Percentiles rank a stretch among this genome's conserved stretches.
Conservation (phyloP, 2,329 filamentous ascomycete genomes). For the Teratosphaeria epicoccoides region DNA sequence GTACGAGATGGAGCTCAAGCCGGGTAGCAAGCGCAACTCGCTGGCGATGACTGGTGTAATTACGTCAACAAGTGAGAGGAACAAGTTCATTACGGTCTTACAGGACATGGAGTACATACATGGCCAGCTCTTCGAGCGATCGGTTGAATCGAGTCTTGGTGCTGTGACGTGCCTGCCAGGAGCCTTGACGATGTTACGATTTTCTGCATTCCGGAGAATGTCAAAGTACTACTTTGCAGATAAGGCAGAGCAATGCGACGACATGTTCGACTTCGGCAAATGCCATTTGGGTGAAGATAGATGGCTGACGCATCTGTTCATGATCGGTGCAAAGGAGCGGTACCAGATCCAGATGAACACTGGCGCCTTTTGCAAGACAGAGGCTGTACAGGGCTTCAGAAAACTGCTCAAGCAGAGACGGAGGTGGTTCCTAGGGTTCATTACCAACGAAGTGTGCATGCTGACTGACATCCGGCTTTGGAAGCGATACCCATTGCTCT, state of each 20-base stretch:
- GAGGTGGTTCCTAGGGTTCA: conserved; percentile 67
- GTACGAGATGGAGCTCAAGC: conserved; percentile 96
- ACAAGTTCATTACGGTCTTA: conserved; percentile 79
- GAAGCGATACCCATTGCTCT: conserved; percentile 79
- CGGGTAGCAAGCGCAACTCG: conserved; percentile 84
- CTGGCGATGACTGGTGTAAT: conserved; percentile 97
- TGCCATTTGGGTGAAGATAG: conserved; percentile 90
- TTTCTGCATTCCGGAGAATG: conserved; percentile 93
- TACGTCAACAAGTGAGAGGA: conserved; percentile 80
- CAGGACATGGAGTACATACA: conserved; percentile 99
- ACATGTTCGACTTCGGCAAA: conserved; percentile 94
- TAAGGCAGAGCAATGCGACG: conserved; percentile 88
- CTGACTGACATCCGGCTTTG: conserved; percentile 86
- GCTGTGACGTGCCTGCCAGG: conserved; percentile 91
- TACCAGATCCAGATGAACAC: conserved; percentile 98
- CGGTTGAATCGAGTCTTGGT: conserved; percentile 87
- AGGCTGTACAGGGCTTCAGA: conserved; percentile 79
- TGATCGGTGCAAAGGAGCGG: conserved; percentile 82
- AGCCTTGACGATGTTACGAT: conserved; percentile 88
- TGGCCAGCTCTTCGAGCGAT: conserved; percentile 89
- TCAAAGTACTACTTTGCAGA: conserved; percentile 98
- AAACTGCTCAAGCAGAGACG: conserved; percentile 88
- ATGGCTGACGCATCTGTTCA: conserved; percentile 96
- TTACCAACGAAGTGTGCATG: conserved; percentile 95
- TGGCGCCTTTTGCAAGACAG: conserved; percentile 95